Evolutionary conservation across 176 grass and related monocot species (phyloP).

Genomic region (Oryza rufipogon): DNA sequence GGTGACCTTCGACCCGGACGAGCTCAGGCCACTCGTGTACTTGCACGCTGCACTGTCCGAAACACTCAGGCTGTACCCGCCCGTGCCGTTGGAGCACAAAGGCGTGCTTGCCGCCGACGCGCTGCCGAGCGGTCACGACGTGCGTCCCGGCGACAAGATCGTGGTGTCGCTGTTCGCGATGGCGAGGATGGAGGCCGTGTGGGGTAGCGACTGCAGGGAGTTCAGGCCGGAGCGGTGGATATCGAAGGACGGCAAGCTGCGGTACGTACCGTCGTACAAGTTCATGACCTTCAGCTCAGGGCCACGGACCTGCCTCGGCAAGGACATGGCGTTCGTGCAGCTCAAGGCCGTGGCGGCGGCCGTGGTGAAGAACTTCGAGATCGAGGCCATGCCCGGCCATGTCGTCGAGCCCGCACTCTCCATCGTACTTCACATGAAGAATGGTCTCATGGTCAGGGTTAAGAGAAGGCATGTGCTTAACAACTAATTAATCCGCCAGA

Average conservation of each 20-base stretch:
- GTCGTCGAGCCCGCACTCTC: slow-evolving; percentile 57
- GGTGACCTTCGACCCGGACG: slow-evolving; percentile 55
- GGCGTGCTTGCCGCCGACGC: slow-evolving; percentile 41
- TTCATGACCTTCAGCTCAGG: slow-evolving; percentile 63
- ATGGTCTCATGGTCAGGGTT: slow-evolving; percentile 40
- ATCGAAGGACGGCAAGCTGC: slow-evolving; percentile 12
- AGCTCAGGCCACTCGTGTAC: slow-evolving; percentile 45
- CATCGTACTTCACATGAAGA: slow-evolving; percentile 63
- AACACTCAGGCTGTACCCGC: slow-evolving; percentile 69
- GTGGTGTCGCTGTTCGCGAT: slow-evolving; percentile 60
- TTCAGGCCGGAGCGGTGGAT: slow-evolving; percentile 65
- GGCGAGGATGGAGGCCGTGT: slow-evolving; percentile 59
- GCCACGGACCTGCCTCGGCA: slow-evolving; percentile 58
- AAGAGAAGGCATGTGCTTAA: slow-evolving; percentile 29
- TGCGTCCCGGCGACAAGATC: slow-evolving; percentile 37
- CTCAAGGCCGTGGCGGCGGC: slow-evolving; percentile 50
- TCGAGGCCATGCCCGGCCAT: slow-evolving; percentile 33
- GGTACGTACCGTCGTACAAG: slow-evolving; percentile 57
- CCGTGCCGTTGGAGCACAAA: slow-evolving; percentile 69
- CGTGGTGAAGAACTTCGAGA: slow-evolving; percentile 37
- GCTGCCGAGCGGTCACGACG: slow-evolving; percentile 62
- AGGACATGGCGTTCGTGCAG: slow-evolving; percentile 57
- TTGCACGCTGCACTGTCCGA: slow-evolving; percentile 72
- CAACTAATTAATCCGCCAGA: too few relatives aligned
- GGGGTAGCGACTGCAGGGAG: slow-evolving; percentile 62